Base-by-base conservation (phyloP, 805 yeast species). In the Wickerhamiella slavikovae region DNA sequence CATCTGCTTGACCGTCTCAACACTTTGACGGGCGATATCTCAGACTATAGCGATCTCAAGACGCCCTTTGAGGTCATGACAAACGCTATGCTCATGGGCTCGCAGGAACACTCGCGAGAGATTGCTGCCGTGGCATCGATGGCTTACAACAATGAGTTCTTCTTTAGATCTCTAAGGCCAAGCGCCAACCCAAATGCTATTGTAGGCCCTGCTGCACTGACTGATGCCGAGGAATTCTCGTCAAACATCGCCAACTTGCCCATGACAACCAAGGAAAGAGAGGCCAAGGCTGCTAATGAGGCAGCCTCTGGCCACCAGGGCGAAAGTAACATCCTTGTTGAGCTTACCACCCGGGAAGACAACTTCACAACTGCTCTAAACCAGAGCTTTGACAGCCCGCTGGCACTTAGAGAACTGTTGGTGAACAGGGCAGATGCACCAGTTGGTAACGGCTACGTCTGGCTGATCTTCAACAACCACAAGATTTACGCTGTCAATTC, bases 361-460 rank as follows among this genome's bases (percentile, higher is more conserved):
- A n/a, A n/a, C n/a, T n/a, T n/a, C n/a, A n/a, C n/a, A n/a, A n/a
- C n/a, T n/a, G n/a, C n/a, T n/a, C 10, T 33, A 16, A 16, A 29
- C 28, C 36, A 30, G 7, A 15, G 38, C 17, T 38, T 34, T 24
- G 15, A 22, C 22, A 33, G 34, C 5, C 35, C 36, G 29, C 29
- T 37, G 16, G 34, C 85, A 47, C 76, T 89, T 52, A 64, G 76
- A 38, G 72, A 82, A 10, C 62, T 80, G 29, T 50, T 85, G 26
- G 44, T 80, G 36, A 66, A 70, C 41, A 70, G 92, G 2, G 80
- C 82, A 11, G 54, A 58, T 26, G 66, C 79, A 8, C 70, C 78
- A 40, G 73, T 78, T 39, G 96, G 96, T 30, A 91, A 82, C 50
- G 98, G 98, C 2, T 69, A 62, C 45, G 71, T 82, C n/a, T 89